phyloP scores from a whole-genome alignment of 257 asterid genomes.

The Linderniella brevidens region DNA sequence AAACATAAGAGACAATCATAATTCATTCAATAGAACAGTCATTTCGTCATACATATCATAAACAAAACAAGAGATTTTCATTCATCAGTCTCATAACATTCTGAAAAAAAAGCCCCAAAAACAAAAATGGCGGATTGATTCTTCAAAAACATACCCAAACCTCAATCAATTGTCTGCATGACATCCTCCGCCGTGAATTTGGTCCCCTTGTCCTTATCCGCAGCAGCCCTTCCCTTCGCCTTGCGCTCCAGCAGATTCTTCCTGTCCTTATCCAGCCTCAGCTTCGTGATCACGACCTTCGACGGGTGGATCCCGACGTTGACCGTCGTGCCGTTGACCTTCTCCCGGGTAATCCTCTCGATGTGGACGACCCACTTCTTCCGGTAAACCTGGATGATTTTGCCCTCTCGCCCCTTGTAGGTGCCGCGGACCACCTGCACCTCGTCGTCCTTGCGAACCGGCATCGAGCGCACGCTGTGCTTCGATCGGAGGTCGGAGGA shows the following conservation, averaged over 20 bases:
- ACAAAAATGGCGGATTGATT: too few species aligned
- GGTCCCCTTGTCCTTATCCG: conserved; percentile 12
- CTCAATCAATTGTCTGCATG: too few species aligned
- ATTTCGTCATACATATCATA: too few species aligned
- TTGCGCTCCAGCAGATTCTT: conserved; percentile 14
- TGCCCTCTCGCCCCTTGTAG: conserved; percentile 20
- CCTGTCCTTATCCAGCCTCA: conserved; percentile 16
- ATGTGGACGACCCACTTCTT: neutral
- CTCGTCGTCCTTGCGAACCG: conserved; percentile 21
- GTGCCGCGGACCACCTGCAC: conserved; percentile 19
- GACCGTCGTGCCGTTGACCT: conserved; percentile 11
- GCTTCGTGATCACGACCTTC: neutral
- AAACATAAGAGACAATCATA: too few species aligned
- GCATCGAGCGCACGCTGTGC: conserved; percentile 15
- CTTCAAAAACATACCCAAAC: too few species aligned
- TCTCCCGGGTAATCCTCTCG: conserved; percentile 15
- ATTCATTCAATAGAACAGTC: too few species aligned
- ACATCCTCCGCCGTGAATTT: conserved; percentile 6
- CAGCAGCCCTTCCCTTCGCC: conserved; percentile 13
- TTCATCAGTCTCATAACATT: too few species aligned
- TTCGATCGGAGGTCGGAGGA: conserved; percentile 15
- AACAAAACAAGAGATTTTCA: too few species aligned
- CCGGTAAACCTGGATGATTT: conserved; percentile 14
- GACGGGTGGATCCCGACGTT: neutral
- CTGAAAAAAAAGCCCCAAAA: too few species aligned